Percentiles rank a stretch among this genome's conserved stretches.
Evolutionary conservation across 192 early-diverging fungal species (phyloP).

Genomic region (Helicostylum pulchrum): DNA sequence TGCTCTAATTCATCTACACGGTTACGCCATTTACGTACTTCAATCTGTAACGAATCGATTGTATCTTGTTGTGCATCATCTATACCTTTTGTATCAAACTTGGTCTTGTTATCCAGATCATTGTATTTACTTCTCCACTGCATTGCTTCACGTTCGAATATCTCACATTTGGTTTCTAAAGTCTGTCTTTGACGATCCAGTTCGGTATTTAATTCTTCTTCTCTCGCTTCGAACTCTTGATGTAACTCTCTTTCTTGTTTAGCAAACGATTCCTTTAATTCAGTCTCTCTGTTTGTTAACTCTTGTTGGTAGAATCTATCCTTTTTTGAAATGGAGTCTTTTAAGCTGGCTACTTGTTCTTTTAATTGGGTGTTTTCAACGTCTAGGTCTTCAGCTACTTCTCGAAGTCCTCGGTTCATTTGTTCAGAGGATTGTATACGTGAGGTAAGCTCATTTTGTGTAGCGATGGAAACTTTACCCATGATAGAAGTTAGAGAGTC

Average conservation of each 20-base stretch:
- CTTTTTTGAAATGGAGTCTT: slow-evolving; percentile 8
- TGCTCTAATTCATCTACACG: slow-evolving; percentile 18
- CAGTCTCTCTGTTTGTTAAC: background rate
- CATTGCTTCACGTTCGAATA: slow-evolving; percentile 16
- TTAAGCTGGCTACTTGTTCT: slow-evolving; percentile 15
- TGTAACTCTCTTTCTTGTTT: slow-evolving; percentile 6
- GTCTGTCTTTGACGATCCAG: slow-evolving; percentile 23
- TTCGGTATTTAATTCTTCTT: slow-evolving; percentile 18
- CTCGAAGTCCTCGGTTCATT: slow-evolving; percentile 25
- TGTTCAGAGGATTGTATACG: slow-evolving; percentile 32
- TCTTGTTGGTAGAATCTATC: slow-evolving; percentile 12
- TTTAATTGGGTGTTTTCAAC: slow-evolving; percentile 11
- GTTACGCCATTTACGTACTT: slow-evolving; percentile 11
- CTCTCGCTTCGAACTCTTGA: slow-evolving; percentile 4
- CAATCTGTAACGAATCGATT: slow-evolving; percentile 11
- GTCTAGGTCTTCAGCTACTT: slow-evolving; percentile 18
- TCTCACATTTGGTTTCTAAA: slow-evolving; percentile 22
- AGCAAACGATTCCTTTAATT: background rate
- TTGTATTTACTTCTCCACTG: slow-evolving; percentile 19
- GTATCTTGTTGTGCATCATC: slow-evolving; percentile 10
- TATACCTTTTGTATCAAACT: background rate
- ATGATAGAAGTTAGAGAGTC: slow-evolving; percentile 46
- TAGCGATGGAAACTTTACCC: slow-evolving; percentile 46
- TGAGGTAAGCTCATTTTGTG: slow-evolving; percentile 40
- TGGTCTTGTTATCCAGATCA: slow-evolving; percentile 18